Base-by-base conservation (phyloP, 176 grass and related monocot species). In the Luzula sylvatica region DNA sequence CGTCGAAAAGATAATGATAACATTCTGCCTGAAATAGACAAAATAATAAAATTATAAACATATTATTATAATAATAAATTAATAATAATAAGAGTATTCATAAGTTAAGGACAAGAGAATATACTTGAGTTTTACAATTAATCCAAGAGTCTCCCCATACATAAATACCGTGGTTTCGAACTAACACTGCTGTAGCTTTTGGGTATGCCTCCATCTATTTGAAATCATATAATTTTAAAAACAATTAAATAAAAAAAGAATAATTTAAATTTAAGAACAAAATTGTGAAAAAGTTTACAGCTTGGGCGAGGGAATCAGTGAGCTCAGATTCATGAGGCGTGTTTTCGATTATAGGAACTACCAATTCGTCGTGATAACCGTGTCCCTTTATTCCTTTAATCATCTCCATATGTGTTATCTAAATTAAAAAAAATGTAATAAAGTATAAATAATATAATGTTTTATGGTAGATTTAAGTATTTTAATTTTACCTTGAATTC, bases 321-420 rank as follows among this genome's bases (percentile, higher is more conserved):
- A 96, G 90, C 60, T 96, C 81, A 45, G 75, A 82, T 60, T 96
- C 90, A 42, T 82, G 79, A 38, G 83, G 80, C 56, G 83, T 88
- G 46, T 96, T 96, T 65, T 96, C 90, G 39, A 96, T 74, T 73
- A 96, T 96, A 52, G 90, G 90, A 86, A 96, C 50, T 49, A 96
- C 64, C 67, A 96, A 73, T 64, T 89, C 90, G 60, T 96, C 90
- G 21, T 18, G 78, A 46, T 89, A 96, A 42, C 81, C 90, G 60
- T 96, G 84, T 25, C 84, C 90, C 69, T 96, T 83, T 50, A 96
- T 96, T 79, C 84, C 90, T 89, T 96, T 89, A 76, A 96, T 96
- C 90, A 96, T 96, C 79, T 96, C 90, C 84, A 96, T 89, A 60
- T 96, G 90, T 40, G 74, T 86, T 46, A 89, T 79, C 84, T 96